phyloP scores from a whole-genome alignment of 176 grass and related monocot genomes.

The Carex parvula region DNA sequence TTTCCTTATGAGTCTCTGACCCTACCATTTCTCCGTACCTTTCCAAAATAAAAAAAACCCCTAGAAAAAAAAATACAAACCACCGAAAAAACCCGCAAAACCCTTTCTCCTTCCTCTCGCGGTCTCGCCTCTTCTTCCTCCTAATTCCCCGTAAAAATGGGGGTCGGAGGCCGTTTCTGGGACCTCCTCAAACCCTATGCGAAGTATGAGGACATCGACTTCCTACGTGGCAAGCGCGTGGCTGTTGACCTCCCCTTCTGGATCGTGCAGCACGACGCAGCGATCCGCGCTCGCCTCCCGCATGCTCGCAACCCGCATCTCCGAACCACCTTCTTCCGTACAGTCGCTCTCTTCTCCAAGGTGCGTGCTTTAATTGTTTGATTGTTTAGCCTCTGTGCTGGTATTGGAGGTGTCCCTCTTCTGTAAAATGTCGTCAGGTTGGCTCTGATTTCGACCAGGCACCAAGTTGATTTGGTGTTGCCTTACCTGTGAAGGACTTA shows the following conservation, averaged over 20 bases:
- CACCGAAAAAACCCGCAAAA: conserved; percentile 20
- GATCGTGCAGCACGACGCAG: conserved; percentile 79
- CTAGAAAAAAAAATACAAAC: background rate
- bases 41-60: background rate
- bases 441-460: background rate
- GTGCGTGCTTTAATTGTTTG: conserved; percentile 20
- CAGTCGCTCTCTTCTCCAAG: conserved; percentile 88
- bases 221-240: conserved; percentile 74
- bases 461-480: background rate
- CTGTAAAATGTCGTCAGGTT: background rate
- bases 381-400: background rate
- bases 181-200: conserved; percentile 72
- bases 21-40: background rate
- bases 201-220: conserved; percentile 48
- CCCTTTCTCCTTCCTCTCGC: background rate
- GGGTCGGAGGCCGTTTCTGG: conserved; percentile 80
- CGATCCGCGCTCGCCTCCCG: conserved; percentile 43
- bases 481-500: background rate
- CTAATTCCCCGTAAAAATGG: conserved; percentile 32
- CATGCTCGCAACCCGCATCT: conserved; percentile 57
- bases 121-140: background rate
- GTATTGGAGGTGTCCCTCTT: background rate
- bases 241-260: conserved; percentile 96
- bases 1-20: background rate
- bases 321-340: conserved; percentile 81